Percentiles rank a stretch among this genome's conserved stretches.
Evolutionary conservation across 108 stramenopile genomes (phyloP).

Genomic region (Nitzschia inconspicua): DNA sequence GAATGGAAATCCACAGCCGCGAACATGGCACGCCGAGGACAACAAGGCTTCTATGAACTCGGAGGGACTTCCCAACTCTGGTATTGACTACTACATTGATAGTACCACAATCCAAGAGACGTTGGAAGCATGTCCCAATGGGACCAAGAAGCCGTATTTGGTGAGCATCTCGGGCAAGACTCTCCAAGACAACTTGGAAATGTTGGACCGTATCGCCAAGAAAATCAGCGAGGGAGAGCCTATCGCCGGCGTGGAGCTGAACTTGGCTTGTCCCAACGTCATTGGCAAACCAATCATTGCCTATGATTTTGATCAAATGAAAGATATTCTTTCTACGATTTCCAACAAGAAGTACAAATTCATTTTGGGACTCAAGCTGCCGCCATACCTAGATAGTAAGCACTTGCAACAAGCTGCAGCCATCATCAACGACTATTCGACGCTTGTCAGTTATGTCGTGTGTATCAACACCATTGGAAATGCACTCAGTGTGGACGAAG

Average conservation of each 20-base stretch:
- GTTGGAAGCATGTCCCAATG: constrained; percentile 31
- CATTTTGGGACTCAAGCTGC: constrained; percentile 79
- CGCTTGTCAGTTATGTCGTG: constrained; percentile 62
- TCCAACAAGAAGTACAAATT: constrained; percentile 35
- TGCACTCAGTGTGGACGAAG: constrained; percentile 64
- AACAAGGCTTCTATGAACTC: constrained; percentile 74
- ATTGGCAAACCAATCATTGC: constrained; percentile 92
- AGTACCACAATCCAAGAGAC: constrained; percentile 64
- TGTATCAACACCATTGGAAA: constrained; percentile 90
- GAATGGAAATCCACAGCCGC: constrained; percentile 80
- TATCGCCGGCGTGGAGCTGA: constrained; percentile 82
- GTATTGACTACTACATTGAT: constrained; percentile 88
- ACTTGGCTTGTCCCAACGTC: constrained; percentile 93
- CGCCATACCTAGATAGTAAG: constrained; percentile 89
- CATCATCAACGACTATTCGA: constrained; percentile 73
- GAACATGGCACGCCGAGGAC: constrained; percentile 45
- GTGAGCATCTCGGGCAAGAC: constrained; percentile 83
- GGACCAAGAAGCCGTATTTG: constrained; percentile 79
- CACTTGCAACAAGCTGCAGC: constrained; percentile 76
- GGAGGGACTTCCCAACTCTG: constrained; percentile 89
- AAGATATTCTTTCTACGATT: constrained; percentile 51
- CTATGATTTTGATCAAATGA: constrained; percentile 91
- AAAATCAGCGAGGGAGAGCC: constrained; percentile 4
- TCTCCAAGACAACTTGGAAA: constrained; percentile 78
- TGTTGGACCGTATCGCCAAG: constrained; percentile 63